Evolutionary conservation across 768 basidiomycete species (phyloP).

Genomic region (Suillus americanus): DNA sequence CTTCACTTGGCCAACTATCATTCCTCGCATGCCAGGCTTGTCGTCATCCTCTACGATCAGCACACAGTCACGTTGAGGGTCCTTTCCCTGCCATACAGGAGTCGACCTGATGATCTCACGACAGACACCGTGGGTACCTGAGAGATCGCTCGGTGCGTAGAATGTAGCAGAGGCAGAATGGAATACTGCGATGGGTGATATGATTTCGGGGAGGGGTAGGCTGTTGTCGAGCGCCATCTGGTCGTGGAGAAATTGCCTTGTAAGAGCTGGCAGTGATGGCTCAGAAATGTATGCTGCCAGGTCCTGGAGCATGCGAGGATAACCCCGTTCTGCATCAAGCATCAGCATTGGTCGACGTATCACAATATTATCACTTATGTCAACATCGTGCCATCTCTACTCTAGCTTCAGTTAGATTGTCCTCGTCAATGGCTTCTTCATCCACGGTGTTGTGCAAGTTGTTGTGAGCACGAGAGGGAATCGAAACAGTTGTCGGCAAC

Average conservation of each 20-base stretch:
- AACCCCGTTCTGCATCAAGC: too few relatives aligned
- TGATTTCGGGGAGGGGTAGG: too few relatives aligned
- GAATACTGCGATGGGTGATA: too few relatives aligned
- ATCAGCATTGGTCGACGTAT: background rate
- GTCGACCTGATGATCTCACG: constrained; percentile 19
- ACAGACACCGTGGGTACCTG: background rate
- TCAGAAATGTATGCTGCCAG: too few relatives aligned
- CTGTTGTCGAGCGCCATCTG: too few relatives aligned
- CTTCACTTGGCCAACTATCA: constrained; percentile 22
- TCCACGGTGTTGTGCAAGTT: background rate
- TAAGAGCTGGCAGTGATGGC: too few relatives aligned
- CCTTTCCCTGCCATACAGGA: constrained; percentile 13
- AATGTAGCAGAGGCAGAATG: too few relatives aligned
- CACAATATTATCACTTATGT: background rate
- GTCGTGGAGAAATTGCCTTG: too few relatives aligned
- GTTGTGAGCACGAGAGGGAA: background rate
- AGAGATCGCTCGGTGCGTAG: too few relatives aligned
- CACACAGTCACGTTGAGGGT: constrained; percentile 15
- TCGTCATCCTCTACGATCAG: constrained; percentile 21
- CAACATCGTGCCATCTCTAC: background rate
- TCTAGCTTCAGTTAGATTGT: background rate
- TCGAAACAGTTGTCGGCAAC: background rate
- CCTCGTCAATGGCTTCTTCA: background rate
- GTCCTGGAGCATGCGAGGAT: too few relatives aligned
- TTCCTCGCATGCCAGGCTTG: constrained; percentile 21